phyloP scores from a whole-genome alignment of 1,284 basidiomycete species.

The Xerocomus nothofagi region DNA sequence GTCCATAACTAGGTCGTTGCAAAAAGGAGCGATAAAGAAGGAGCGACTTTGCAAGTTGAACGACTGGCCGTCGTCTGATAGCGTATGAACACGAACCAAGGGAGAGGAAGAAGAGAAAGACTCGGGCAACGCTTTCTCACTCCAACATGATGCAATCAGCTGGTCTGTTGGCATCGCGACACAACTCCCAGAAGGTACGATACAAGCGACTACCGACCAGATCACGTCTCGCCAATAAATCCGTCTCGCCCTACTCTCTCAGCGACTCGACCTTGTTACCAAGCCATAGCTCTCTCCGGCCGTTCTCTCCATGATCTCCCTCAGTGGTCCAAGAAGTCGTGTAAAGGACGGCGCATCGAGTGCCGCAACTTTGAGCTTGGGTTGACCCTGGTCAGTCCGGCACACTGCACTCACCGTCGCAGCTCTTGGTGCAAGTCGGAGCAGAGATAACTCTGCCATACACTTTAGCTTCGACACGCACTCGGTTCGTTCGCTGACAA shows the following conservation, averaged over 20 bases:
- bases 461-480: conserved; percentile 6
- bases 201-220: conserved; percentile 1
- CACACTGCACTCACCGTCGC: conserved; percentile 88
- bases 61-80: neutral
- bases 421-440: conserved; percentile 85
- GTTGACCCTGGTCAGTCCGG: conserved; percentile 47
- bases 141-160: too few species aligned
- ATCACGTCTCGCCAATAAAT: conserved; percentile 3
- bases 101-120: neutral
- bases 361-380: conserved; percentile 88
- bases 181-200: neutral
- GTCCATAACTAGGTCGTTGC: conserved; percentile 24
- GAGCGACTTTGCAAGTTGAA: conserved; percentile 18
- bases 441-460: conserved; percentile 71
- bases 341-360: conserved; percentile 95
- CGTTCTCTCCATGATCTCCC: conserved; percentile 86
- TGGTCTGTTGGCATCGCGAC: conserved; percentile 36
- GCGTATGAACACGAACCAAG: conserved; percentile 14
- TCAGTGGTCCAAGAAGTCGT: conserved; percentile 86
- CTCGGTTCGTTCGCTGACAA: neutral
- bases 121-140: too few species aligned
- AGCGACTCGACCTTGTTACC: conserved; percentile 28
- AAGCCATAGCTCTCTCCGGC: conserved; percentile 57
- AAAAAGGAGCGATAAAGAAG: conserved; percentile 24
- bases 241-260: conserved; percentile 4